Evolutionary conservation across 306 rosid species (phyloP).

Genomic region (Hylodesmum podocarpum): DNA sequence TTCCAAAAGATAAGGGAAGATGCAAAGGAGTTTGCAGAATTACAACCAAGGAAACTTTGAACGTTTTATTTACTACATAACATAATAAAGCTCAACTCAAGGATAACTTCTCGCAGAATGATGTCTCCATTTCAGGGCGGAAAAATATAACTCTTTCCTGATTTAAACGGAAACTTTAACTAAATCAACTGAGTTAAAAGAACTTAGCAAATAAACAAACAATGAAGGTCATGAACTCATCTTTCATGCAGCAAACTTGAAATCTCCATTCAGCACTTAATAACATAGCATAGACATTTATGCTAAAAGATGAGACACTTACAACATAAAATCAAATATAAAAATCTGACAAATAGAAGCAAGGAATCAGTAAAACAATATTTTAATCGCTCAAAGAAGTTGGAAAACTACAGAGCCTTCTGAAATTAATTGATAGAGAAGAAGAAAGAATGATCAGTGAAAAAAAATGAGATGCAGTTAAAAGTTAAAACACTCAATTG

Average conservation of each 20-base stretch:
- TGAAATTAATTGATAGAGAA: constrained; percentile 5
- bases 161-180: neutral
- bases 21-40: neutral
- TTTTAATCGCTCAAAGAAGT: constrained; percentile 21
- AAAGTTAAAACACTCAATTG: neutral
- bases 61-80: constrained; percentile 6
- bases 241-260: neutral
- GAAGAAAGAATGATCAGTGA: neutral
- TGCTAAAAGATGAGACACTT: neutral
- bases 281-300: neutral
- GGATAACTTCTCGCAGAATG: neutral
- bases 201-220: constrained; percentile 10
- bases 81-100: neutral
- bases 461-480: neutral
- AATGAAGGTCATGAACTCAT: neutral
- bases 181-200: neutral
- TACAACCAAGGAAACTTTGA: neutral
- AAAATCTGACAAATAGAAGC: neutral
- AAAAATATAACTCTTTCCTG: neutral
- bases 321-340: neutral
- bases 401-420: neutral
- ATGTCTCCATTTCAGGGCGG: neutral
- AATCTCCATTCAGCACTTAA: neutral
- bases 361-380: constrained; percentile 5
- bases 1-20: neutral